These are phyloP conservation scores for Ogataea corticis DNA, from an alignment of 805 yeast species.

Conservation along the genomic window DNA sequence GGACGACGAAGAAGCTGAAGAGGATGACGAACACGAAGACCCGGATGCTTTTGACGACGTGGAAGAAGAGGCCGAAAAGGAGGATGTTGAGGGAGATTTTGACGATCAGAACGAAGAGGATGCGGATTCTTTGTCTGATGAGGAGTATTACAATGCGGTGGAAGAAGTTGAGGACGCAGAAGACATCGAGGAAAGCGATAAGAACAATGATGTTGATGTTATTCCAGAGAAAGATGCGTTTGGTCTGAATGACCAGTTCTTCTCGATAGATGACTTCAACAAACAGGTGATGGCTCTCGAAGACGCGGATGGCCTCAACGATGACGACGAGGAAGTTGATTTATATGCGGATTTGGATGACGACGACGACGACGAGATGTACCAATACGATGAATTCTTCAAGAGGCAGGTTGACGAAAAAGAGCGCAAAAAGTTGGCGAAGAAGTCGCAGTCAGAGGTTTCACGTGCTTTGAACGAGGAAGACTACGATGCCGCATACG, in stretches of 20 bases:
- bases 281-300: slow-evolving; percentile 35
- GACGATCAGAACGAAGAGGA: slow-evolving; percentile 26
- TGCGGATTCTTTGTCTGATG: slow-evolving; percentile 1
- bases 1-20: slow-evolving; percentile 20
- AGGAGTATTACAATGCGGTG: slow-evolving; percentile 10
- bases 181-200: not conserved
- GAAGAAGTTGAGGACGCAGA: slow-evolving; percentile 21
- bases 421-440: slow-evolving; percentile 19
- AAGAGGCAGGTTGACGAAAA: slow-evolving; percentile 34
- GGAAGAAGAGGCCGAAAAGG: slow-evolving; percentile 25
- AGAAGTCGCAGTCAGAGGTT: slow-evolving; percentile 30
- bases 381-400: slow-evolving; percentile 68
- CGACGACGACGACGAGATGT: slow-evolving; percentile 47
- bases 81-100: slow-evolving; percentile 30
- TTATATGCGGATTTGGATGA: slow-evolving; percentile 54
- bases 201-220: slow-evolving; percentile 20
- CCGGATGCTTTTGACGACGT: slow-evolving; percentile 25
- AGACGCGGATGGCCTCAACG: slow-evolving; percentile 32
- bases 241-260: slow-evolving; percentile 81
- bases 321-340: slow-evolving; percentile 52
- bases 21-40: slow-evolving; percentile 10
- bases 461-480: slow-evolving; percentile 55
- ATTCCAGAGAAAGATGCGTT: slow-evolving; percentile 47
- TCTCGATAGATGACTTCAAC: slow-evolving; percentile 71
- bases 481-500: slow-evolving; percentile 62